Conservation (phyloP, 768 basidiomycete species). For the Leccinum aurantiacum region DNA sequence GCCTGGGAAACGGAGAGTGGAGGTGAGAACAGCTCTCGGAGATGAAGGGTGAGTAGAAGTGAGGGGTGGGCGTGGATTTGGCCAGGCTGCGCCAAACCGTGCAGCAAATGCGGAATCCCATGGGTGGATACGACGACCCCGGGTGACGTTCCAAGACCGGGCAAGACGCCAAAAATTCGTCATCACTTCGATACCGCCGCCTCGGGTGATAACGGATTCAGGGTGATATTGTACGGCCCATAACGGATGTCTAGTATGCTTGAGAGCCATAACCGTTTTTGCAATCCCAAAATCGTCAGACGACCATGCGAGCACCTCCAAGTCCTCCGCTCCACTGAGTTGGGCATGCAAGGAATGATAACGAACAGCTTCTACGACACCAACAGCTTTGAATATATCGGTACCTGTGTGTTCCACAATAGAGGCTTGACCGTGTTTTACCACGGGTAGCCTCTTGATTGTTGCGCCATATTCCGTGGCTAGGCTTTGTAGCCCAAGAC, state of each 20-base stretch:
- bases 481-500: conserved; percentile 79
- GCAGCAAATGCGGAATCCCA: conserved; percentile 42
- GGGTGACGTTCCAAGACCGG: conserved; percentile 49
- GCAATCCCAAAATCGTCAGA: conserved; percentile 68
- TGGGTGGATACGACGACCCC: conserved; percentile 37
- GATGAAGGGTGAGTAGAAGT: conserved; percentile 18
- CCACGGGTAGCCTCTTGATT: conserved; percentile 57
- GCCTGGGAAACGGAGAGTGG: conserved; percentile 43
- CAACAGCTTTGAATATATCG: conserved; percentile 62
- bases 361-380: conserved; percentile 59
- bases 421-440: conserved; percentile 82
- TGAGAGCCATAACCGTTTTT: conserved; percentile 69
- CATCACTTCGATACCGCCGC: conserved; percentile 66
- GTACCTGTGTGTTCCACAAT: conserved; percentile 53
- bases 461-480: conserved; percentile 61
- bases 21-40: conserved; percentile 36
- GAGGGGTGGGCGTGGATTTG: conserved; percentile 36
- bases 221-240: conserved; percentile 93
- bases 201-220: conserved; percentile 73
- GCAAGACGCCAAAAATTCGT: conserved; percentile 75
- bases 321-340: conserved; percentile 42
- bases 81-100: conserved; percentile 59
- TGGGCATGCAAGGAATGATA: conserved; percentile 78
- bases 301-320: conserved; percentile 73
- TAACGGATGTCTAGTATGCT: conserved; percentile 65